phyloP scores from a whole-genome alignment of 1,284 basidiomycete genomes.

The Prillingera fragicola region DNA sequence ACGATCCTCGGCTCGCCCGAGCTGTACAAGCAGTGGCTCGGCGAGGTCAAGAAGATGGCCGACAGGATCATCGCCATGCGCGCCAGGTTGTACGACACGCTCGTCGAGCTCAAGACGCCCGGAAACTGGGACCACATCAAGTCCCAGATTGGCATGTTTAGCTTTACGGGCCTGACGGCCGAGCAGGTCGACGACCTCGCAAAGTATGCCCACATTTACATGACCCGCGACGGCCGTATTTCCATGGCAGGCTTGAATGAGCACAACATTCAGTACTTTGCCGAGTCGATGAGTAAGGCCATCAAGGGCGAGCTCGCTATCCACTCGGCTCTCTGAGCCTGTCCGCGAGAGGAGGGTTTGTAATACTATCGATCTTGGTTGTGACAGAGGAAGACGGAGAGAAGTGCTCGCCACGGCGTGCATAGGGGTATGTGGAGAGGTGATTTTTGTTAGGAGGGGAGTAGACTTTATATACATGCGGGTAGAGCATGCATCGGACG shows the following conservation, averaged over 20 bases:
- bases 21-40: conserved; percentile 79
- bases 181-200: conserved; percentile 81
- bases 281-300: conserved; percentile 71
- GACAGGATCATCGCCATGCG: conserved; percentile 96
- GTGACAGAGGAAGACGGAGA: no score
- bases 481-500: no score
- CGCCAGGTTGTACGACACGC: conserved; percentile 68
- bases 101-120: conserved; percentile 82
- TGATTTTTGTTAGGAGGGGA: no score
- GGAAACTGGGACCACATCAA: conserved; percentile 95
- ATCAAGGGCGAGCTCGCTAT: conserved; percentile 67
- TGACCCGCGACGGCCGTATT: conserved; percentile 66
- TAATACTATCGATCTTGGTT: no score
- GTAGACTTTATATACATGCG: no score
- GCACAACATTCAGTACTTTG: conserved; percentile 82
- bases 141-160: conserved; percentile 74
- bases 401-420: no score
- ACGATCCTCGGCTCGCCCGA: conserved; percentile 70
- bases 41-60: conserved; percentile 91
- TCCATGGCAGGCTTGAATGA: conserved; percentile 94
- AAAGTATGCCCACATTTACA: conserved; percentile 88
- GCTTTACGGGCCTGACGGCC: conserved; percentile 74
- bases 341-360: no score
- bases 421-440: no score
- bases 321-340: no score